Base-by-base conservation (phyloP, 495 filamentous ascomycete species). In the Sordaria brevicollis region DNA sequence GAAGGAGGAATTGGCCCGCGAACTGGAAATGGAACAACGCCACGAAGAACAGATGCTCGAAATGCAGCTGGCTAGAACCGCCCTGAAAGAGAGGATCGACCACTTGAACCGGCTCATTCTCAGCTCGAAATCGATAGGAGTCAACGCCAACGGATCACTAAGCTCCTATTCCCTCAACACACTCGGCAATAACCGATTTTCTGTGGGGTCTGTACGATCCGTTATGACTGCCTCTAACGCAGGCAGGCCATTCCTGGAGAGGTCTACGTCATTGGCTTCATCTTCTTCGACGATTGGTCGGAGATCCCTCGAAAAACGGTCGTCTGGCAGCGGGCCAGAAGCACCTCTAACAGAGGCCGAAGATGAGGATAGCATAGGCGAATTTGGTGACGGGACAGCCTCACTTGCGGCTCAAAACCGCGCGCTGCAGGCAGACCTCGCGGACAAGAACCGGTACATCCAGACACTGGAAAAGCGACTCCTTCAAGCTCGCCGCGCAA, bases 41-140 rank as follows among this genome's bases (percentile, higher is more conserved):
- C 96, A 97, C 75, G 93, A 96, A 74, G 95, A 99, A 77, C 95
- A 99, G 77, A 93, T 99, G 85, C 84, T 98, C 57, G 95, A 98
- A 78, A 99, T 99, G 89, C 95, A 99, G 78, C 86, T 99, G 34
- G 95, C 95, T 15, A 87, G 96, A 33, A 99, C 94, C 2, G 96
- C 96, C 5, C 80, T 99, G 66, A 98, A 99, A 75, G 94, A 98
- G 80, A 89, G 95, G 34, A 99, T 99, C 72, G 94, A 97, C 80
- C 95, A 99, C 81, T 86, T 99, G 6, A 99, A 97, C 79, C 91
- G 95, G 25, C 85, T 99, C 11, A 97, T 99, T 72, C 83, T 99
- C 34, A 94, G 91, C 76, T 98, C 95, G 17, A 97, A 97, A 75
- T 97, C 93, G 15, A 91, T 92, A 0, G 95, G 95, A 19, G 95